These are phyloP conservation scores for Yueomyces sinensis DNA, from an alignment of 805 yeast genomes.

Conservation along the genomic window DNA sequence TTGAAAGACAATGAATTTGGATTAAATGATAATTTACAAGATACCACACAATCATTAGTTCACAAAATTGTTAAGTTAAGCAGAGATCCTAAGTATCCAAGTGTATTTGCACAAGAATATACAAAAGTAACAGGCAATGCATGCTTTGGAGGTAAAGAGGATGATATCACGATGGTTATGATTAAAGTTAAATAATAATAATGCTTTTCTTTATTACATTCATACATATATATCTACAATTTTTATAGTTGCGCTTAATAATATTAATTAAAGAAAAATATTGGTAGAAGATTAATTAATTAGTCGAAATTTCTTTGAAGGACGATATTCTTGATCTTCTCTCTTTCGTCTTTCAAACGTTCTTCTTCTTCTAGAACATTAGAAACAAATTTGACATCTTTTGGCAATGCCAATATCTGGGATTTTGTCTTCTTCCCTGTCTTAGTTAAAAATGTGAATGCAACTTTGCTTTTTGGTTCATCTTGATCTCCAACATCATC, in stretches of 20 bases:
- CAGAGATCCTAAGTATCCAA: conserved; percentile 58
- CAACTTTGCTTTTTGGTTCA: conserved; percentile 18
- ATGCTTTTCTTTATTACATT: no score
- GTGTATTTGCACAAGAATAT: conserved; percentile 70
- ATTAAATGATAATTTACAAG: conserved; percentile 24
- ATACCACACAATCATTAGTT: conserved; percentile 45
- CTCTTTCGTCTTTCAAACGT: conserved; percentile 38
- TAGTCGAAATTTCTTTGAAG: conserved; percentile 26
- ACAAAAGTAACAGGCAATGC: background rate
- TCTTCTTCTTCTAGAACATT: conserved; percentile 38
- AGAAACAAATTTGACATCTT: conserved; percentile 39
- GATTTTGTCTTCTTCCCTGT: conserved; percentile 35
- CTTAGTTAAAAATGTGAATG: conserved; percentile 45
- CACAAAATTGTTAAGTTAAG: conserved; percentile 54
- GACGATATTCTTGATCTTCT: conserved; percentile 44
- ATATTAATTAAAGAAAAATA: no score
- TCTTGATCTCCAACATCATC: no score
- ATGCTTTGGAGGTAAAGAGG: conserved; percentile 84
- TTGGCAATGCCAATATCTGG: conserved; percentile 38
- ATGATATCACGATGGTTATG: conserved; percentile 74
- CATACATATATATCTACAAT: no score
- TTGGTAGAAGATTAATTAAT: conserved; percentile 1
- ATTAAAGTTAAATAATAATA: conserved; percentile 39
- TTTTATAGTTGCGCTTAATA: no score
- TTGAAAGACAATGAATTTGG: conserved; percentile 50